Base-by-base conservation (phyloP, 306 rosid species). In the Datisca glomerata region DNA sequence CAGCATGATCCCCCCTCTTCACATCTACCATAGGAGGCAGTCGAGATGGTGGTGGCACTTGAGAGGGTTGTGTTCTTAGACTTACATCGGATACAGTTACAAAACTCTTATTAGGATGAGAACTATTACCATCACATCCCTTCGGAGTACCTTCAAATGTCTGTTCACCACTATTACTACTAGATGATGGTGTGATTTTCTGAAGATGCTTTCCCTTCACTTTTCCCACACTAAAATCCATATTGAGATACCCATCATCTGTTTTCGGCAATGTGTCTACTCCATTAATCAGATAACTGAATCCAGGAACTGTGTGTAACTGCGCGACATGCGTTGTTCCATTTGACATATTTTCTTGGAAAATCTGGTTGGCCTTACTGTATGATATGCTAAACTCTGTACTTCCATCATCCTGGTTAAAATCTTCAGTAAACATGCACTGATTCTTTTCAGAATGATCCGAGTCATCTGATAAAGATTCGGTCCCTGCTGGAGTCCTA, bases 21-120 rank as follows among this genome's bases (percentile, higher is more conserved):
- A 36, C 63, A 56, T 72, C 86, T 47, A 69, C 48, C 29, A 20
- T 32, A 33, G 98, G 95, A 0, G 98, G 98, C 12, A 78, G 91
- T 17, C 95, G 82, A 51, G 84, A 56, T 18, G 98, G 98, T 10
- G 98, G 98, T n/a, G 95, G 95, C 64, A 89, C 60, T 25, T 53
- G 70, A 39, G 79, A 74, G 21, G 95, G 93, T 56, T 45, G 66
- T 24, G 95, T 89, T 67, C 84, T 73, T 40, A 89, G 98, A 57
- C 67, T 77, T 55, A 89, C 75, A 32, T 77, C 86, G 34, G 95
- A 58, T 46, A 89, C 67, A 33, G 84, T 60, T 45, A 83, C 19
- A 47, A 89, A 89, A 8, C 28, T 47, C 71, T 59, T 76, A 29
- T 45, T 21, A 18, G 71, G 53, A 48, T 19, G 49, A 64, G 77